Evolutionary conservation across 768 basidiomycete species (phyloP), one percentile per base, ranked within the genome.

Genomic region (Fistulinella prunicolor): DNA sequence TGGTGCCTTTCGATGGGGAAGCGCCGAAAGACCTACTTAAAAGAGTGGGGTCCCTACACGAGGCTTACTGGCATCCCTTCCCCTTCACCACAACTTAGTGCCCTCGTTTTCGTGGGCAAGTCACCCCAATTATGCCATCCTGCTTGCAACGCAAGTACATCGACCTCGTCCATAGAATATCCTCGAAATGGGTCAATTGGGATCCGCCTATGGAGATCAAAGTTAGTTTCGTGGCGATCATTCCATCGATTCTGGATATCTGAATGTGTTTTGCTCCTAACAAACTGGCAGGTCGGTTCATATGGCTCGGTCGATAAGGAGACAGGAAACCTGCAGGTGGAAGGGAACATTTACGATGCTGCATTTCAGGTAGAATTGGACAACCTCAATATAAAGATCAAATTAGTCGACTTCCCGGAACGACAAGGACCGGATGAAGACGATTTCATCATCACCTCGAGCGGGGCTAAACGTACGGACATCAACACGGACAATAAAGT

Each of bases 101-200:
- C 24, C 6, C 17, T 49, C 28, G 32, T 34, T 12, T 5, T 34
- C 9, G 22, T 37, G 37, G 28, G 9, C 17, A n/a, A 29, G 13
- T 19, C 6, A 20, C 19, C 1, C 6, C 28, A 19, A 19, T 12
- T 19, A 61, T 63, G 54, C n/a, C 46, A 0, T 0, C 49, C 29
- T 44, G 38, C 19, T 1, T 56, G 22, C 61, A 53, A 36, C 61
- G 70, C 47, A 72, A 71, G 48, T 71, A 58, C 52, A 60, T 70
- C 28, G 70, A 71, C 36, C 64, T 72, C n/a, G 66, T 72, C 29
- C 56, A 38, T 9, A 19, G 35, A 3, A 44, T 41, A 4, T 66
- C 68, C 12, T 66, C 62, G 19, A 71, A 71, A 50, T 71, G 64
- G 65, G 66, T 67, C 21, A 72, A 63, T 36, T 71, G 70, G 70